Percentiles rank a stretch among this genome's conserved stretches.
These are phyloP conservation scores for Straminergon stramineum DNA, from an alignment of 225 moss, liverwort and hornwort genomes.

Conservation along the genomic window DNA sequence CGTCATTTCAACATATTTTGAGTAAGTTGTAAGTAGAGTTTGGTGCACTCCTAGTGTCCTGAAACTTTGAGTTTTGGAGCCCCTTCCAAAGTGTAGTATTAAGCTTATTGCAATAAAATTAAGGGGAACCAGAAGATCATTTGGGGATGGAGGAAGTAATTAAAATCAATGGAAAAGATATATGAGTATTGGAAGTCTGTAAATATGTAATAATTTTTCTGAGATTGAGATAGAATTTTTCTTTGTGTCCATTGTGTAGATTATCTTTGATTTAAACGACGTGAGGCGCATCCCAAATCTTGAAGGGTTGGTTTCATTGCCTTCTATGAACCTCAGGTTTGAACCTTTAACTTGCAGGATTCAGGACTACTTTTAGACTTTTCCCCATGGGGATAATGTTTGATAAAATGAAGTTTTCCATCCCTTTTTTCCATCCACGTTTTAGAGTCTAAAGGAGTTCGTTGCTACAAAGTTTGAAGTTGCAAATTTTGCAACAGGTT, in stretches of 20 bases:
- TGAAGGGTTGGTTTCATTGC: conserved; percentile 15
- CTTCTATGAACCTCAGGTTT: conserved; percentile 12
- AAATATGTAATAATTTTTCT: background rate
- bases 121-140: too few species aligned
- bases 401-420: background rate
- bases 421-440: background rate
- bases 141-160: too few species aligned
- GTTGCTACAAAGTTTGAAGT: background rate
- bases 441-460: background rate
- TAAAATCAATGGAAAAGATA: too few species aligned
- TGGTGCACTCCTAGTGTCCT: too few species aligned
- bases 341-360: background rate
- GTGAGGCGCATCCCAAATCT: conserved; percentile 41
- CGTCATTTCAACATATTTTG: too few species aligned
- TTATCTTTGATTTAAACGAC: conserved; percentile 57
- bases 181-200: background rate
- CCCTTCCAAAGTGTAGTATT: too few species aligned
- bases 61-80: too few species aligned
- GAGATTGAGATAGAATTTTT: background rate
- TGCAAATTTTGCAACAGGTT: background rate
- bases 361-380: background rate
- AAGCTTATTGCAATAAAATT: too few species aligned
- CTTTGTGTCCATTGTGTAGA: conserved; percentile 12
- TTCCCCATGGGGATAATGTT: background rate
- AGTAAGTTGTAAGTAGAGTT: too few species aligned